Evolutionary conservation across 768 basidiomycete genomes (phyloP).

Genomic region (Myochromella boudieri): DNA sequence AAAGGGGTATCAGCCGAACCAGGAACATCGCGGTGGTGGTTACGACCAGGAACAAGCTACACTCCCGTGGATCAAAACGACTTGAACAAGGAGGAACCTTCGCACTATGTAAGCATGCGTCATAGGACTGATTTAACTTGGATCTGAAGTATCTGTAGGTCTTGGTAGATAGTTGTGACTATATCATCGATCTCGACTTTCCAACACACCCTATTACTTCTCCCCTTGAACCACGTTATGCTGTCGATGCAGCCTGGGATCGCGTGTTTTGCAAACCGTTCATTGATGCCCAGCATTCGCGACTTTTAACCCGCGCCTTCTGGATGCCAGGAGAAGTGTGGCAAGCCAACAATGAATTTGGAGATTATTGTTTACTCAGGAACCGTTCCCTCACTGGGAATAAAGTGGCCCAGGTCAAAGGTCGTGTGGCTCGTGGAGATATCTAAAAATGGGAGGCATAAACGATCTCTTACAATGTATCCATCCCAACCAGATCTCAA

Average conservation of each 20-base stretch:
- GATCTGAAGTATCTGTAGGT: too few relatives aligned
- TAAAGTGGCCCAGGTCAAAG: conserved; percentile 32
- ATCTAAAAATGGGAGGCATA: conserved; percentile 1
- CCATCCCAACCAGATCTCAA: too few relatives aligned
- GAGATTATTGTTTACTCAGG: conserved; percentile 88
- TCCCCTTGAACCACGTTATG: conserved; percentile 77
- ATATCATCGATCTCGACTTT: conserved; percentile 89
- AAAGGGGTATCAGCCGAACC: conserved; percentile 31
- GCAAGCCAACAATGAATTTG: conserved; percentile 72
- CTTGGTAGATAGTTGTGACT: conserved; percentile 73
- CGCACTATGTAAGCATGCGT: conserved; percentile 73
- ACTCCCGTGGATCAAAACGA: conserved; percentile 80
- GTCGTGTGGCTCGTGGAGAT: conserved; percentile 13
- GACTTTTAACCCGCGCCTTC: conserved; percentile 69
- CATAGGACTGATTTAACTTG: too few relatives aligned
- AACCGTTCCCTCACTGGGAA: conserved; percentile 44
- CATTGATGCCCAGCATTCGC: conserved; percentile 78
- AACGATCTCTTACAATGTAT: too few relatives aligned
- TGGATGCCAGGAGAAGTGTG: conserved; percentile 77
- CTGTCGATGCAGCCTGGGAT: conserved; percentile 72
- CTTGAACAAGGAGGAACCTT: conserved; percentile 74
- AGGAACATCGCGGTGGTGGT: conserved; percentile 42
- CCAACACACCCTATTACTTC: conserved; percentile 62
- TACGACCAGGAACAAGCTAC: conserved; percentile 59
- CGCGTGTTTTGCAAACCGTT: conserved; percentile 79